These are phyloP conservation scores for Thyridium curvatum DNA, from an alignment of 2,329 filamentous ascomycete genomes.

Conservation along the genomic window DNA sequence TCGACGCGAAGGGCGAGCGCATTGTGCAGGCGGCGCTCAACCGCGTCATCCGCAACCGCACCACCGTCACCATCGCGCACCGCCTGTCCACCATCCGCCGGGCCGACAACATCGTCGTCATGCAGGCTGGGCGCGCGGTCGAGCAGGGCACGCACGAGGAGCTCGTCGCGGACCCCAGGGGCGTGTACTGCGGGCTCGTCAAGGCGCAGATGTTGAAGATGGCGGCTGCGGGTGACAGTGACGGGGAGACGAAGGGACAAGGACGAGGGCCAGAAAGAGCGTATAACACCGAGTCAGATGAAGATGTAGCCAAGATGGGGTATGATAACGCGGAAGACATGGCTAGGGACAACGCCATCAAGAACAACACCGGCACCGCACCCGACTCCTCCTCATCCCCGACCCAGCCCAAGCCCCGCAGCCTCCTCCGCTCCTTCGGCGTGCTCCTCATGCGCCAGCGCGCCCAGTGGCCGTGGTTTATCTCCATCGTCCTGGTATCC, in stretches of 20 bases:
- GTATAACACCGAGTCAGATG: no score
- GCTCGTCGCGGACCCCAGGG: neutral
- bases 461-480: constrained; percentile 15
- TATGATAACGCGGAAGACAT: no score
- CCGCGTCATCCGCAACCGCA: constrained; percentile 49
- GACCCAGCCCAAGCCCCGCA: constrained; percentile 2
- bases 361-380: neutral
- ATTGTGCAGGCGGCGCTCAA: constrained; percentile 65
- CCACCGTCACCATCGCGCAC: constrained; percentile 63
- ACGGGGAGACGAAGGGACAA: neutral
- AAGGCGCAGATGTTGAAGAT: neutral
- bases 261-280: no score
- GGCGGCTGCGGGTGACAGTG: constrained; percentile 2
- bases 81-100: constrained; percentile 2
- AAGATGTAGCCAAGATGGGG: no score
- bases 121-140: constrained; percentile 1
- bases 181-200: constrained; percentile 1
- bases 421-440: constrained; percentile 7
- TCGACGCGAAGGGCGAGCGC: constrained; percentile 52
- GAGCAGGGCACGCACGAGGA: constrained; percentile 5
- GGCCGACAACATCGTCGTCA: constrained; percentile 4
- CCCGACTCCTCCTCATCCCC: neutral
- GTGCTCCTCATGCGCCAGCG: constrained; percentile 13
- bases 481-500: constrained; percentile 15
- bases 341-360: no score